Base-by-base conservation (phyloP, 2,329 filamentous ascomycete species). In the Pyrenophora seminiperda region DNA sequence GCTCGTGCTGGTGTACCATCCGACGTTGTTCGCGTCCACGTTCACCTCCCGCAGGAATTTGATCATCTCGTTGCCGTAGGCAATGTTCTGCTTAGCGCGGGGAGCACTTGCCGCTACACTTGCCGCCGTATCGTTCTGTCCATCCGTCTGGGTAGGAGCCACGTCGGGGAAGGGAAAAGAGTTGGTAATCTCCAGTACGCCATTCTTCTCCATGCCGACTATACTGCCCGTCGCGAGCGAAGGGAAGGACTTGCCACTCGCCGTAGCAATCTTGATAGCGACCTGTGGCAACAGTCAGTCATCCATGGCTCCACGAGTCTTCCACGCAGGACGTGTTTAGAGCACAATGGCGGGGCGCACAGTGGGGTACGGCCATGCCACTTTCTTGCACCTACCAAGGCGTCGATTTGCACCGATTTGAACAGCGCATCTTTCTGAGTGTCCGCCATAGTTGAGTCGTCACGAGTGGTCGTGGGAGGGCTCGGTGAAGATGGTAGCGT, bases 1-100 rank as follows among this genome's bases (percentile, higher is more conserved):
- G 75, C 91, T 96, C 58, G 92, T 91, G 79, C 91, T 97, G 52
- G 91, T 97, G 80, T 99, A 99, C 92, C 92, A 99, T 68, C 94
- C 94, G 53, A 96, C 91, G 69, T 91, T 95, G 81, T 97, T 96
- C 61, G 94, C 94, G 75, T 99, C 94, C 53, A 97, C 90, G 75
- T 97, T 99, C 70, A 99, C 94, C 77, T 97, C 94, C 74, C 93
- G 89, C 58, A 97, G 80, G 76, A 94, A 91, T 71, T 91, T 89
- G 76, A 99, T 93, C 93, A 97, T 97, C 77, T 99, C 94, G 61
- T 85, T 87, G 79, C 96, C 90, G 78, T 99, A 97, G 64, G 81
- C 77, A 17, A 87, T 82, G 75, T 96, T 97, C 68, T 89, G 84
- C 81, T 97, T 97, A 61, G 92, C 89, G 63, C 94, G 88, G 60